phyloP scores from a whole-genome alignment of 163 green algal genomes.

The Chlorella variabilis region DNA sequence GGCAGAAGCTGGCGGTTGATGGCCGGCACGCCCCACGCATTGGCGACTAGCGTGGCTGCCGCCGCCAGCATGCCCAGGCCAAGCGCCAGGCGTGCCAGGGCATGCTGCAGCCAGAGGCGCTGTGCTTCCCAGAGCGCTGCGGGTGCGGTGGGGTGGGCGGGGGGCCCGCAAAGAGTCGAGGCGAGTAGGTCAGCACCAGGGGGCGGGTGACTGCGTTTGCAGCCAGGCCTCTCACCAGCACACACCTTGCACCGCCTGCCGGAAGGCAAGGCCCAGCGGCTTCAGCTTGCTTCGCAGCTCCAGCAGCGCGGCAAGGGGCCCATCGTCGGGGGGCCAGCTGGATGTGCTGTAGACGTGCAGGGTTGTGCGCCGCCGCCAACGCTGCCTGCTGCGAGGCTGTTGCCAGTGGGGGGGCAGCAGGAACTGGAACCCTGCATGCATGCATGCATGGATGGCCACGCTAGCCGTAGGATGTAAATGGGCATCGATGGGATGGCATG shows the following conservation, averaged over 20 bases:
- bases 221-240: background rate
- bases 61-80: slow-evolving; percentile 4
- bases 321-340: background rate
- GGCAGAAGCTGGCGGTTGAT: slow-evolving; percentile 54
- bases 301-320: background rate
- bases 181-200: too few species aligned
- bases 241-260: slow-evolving; percentile 1
- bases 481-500: too few species aligned
- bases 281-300: slow-evolving; percentile 38
- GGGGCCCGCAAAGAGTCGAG: too few species aligned
- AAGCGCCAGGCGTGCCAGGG: slow-evolving; percentile 3
- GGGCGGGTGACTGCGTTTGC: too few species aligned
- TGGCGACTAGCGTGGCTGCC: slow-evolving; percentile 28
- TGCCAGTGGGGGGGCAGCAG: background rate
- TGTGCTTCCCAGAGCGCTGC: slow-evolving; percentile 27
- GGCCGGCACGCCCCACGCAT: slow-evolving; percentile 55
- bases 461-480: too few species aligned
- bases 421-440: background rate
- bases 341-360: background rate
- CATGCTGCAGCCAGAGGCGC: slow-evolving; percentile 6
- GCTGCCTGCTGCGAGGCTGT: background rate
- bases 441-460: too few species aligned
- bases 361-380: too few species aligned
- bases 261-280: slow-evolving; percentile 4
- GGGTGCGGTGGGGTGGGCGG: too few species aligned